Percentiles rank a stretch among this genome's conserved stretches.
These are phyloP conservation scores for Hyparrhenia diplandra DNA, from an alignment of 176 grass and related monocot genomes.

Conservation along the genomic window DNA sequence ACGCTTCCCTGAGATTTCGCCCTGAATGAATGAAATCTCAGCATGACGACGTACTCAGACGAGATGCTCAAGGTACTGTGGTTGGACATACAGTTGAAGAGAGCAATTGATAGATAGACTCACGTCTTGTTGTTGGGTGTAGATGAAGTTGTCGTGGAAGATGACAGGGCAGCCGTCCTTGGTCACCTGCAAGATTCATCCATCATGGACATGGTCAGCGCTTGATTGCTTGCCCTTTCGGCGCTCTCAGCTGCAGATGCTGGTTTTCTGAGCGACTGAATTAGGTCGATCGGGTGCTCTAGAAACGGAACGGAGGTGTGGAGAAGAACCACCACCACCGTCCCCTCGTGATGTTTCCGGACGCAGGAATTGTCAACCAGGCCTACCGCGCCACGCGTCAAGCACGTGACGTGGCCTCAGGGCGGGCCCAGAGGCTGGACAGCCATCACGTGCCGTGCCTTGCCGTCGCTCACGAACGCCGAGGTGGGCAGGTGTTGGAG, in stretches of 20 bases:
- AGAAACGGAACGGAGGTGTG: too few relatives aligned
- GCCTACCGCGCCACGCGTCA: too few relatives aligned
- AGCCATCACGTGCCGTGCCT: too few relatives aligned
- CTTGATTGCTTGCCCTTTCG: too few relatives aligned
- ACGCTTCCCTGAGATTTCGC: constrained; percentile 38
- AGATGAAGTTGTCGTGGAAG: constrained; percentile 82
- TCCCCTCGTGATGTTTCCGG: not conserved
- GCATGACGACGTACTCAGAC: not conserved
- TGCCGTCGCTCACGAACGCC: not conserved
- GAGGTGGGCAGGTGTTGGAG: too few relatives aligned
- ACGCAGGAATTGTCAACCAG: not conserved
- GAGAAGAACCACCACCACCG: not conserved
- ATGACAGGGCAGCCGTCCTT: constrained; percentile 64
- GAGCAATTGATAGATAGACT: not conserved
- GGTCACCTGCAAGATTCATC: constrained; percentile 53
- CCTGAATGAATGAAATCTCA: constrained; percentile 18
- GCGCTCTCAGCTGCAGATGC: too few relatives aligned
- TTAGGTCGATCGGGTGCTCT: too few relatives aligned
- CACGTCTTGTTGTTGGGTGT: constrained; percentile 55
- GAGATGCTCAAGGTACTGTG: not conserved
- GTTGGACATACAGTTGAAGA: not conserved
- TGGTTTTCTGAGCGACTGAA: too few relatives aligned
- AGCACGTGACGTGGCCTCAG: too few relatives aligned
- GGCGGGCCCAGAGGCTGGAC: too few relatives aligned
- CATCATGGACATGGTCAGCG: too few relatives aligned